These are phyloP conservation scores for Phalaenopsis aphrodite DNA, from an alignment of 106 monocot species.

Conservation along the genomic window DNA sequence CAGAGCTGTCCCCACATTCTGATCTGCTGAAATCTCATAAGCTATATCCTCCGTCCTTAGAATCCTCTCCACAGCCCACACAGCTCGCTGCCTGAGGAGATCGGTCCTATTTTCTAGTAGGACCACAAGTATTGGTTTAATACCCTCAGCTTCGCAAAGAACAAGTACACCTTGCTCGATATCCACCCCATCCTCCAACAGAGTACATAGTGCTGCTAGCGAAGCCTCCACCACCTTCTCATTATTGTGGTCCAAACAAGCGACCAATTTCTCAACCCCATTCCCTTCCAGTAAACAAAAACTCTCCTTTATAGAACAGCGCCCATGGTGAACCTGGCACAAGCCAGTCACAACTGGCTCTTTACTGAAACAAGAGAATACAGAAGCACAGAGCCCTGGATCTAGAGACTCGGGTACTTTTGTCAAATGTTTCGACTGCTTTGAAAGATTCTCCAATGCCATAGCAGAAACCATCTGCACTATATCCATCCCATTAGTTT, in stretches of 20 bases:
- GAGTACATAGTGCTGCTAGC: constrained; percentile 62
- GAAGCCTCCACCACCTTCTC: constrained; percentile 73
- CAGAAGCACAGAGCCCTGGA: constrained; percentile 26
- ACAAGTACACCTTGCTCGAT: constrained; percentile 65
- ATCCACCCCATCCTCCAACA: constrained; percentile 60
- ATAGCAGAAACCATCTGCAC: constrained; percentile 62
- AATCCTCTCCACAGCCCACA: constrained; percentile 96
- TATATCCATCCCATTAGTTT: constrained; percentile 64
- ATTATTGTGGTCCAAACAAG: constrained; percentile 72
- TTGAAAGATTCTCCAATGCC: constrained; percentile 80
- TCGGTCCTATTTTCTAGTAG: constrained; percentile 48
- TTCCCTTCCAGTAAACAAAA: constrained; percentile 83
- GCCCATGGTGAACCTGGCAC: constrained; percentile 61
- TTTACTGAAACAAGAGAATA: constrained; percentile 43
- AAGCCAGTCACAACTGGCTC: constrained; percentile 22
- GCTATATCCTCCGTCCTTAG: constrained; percentile 82
- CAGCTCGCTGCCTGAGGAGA: constrained; percentile 51
- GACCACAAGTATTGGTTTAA: constrained; percentile 63
- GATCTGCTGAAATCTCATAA: constrained; percentile 48
- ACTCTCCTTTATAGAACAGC: constrained; percentile 63
- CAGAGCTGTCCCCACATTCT: constrained; percentile 65
- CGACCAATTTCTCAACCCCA: constrained; percentile 66
- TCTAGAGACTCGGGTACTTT: constrained; percentile 22
- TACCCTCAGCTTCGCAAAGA: constrained; percentile 54
- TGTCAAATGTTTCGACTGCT: constrained; percentile 53